phyloP scores from a whole-genome alignment of 371 early-diverging fungal species.

The Rhizopus microsporus region DNA sequence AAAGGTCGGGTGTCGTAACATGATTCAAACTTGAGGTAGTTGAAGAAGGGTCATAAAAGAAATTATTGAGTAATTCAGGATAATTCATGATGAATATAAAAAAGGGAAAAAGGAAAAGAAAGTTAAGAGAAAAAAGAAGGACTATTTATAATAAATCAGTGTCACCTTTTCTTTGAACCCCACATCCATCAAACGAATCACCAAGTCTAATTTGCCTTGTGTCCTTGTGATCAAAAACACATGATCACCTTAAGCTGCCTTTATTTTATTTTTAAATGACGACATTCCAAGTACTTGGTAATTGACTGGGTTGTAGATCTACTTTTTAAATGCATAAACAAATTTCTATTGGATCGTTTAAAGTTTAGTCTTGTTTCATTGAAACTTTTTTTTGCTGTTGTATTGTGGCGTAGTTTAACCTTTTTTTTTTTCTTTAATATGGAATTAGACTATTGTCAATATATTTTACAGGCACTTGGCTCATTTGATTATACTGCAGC shows the following conservation, averaged over 20 bases:
- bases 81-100: conserved; percentile 7
- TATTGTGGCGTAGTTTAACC: too few relatives aligned
- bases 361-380: too few relatives aligned
- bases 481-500: conserved; percentile 63
- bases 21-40: conserved; percentile 26
- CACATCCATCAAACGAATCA: too few relatives aligned
- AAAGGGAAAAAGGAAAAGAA: conserved; percentile 3
- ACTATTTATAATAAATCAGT: too few relatives aligned
- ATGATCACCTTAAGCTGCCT: background rate
- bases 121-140: too few relatives aligned
- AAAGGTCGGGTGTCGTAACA: conserved; percentile 59
- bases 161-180: too few relatives aligned
- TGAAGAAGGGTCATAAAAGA: conserved; percentile 4
- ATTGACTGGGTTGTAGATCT: background rate
- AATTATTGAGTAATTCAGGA: background rate
- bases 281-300: conserved; percentile 10
- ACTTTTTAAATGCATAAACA: too few relatives aligned
- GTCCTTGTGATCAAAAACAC: too few relatives aligned
- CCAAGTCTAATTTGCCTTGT: too few relatives aligned
- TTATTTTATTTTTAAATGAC: conserved; percentile 9
- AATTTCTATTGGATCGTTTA: too few relatives aligned
- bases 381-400: too few relatives aligned
- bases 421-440: conserved; percentile 11
- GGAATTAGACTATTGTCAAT: conserved; percentile 30
- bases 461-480: conserved; percentile 52